phyloP scores from a whole-genome alignment of 208 protist species.

The Borovskyia barvae region DNA sequence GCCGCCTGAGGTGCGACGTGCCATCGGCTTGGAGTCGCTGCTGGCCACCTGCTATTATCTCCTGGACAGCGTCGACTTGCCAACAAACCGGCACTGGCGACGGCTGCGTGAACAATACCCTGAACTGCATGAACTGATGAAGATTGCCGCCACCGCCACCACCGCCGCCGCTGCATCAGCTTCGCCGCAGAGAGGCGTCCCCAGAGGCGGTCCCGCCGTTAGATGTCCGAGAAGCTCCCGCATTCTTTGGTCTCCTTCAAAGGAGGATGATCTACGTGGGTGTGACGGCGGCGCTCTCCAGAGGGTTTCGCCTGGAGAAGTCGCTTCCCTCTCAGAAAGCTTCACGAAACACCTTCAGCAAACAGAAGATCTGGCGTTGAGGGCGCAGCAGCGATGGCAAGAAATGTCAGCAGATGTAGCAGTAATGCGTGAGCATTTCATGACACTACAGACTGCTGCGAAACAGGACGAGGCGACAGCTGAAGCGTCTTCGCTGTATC shows the following conservation, averaged over 20 bases:
- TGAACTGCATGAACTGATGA: conserved; percentile 8
- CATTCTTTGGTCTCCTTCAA: too few relatives aligned
- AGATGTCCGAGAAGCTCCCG: too few relatives aligned
- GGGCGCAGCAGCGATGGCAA: conserved; percentile 11
- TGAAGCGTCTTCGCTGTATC: conserved; percentile 3
- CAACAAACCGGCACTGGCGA: conserved; percentile 9
- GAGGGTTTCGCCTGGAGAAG: too few relatives aligned
- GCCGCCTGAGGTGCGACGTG: neutral
- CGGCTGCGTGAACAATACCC: conserved; percentile 18
- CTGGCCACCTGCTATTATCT: conserved; percentile 7
- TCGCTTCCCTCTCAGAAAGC: conserved; percentile 1
- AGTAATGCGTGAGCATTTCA: conserved; percentile 10
- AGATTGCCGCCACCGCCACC: neutral
- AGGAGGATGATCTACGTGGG: too few relatives aligned
- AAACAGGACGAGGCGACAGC: conserved; percentile 6
- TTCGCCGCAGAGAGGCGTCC: too few relatives aligned
- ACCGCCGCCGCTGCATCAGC: neutral
- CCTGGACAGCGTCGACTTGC: neutral
- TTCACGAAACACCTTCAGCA: conserved; percentile 11
- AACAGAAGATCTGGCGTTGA: conserved; percentile 15
- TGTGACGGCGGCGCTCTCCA: too few relatives aligned
- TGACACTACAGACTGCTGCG: neutral
- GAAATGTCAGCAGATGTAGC: conserved; percentile 8
- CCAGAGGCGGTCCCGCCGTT: too few relatives aligned
- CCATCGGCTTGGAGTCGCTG: conserved; percentile 3